phyloP scores from a whole-genome alignment of 2,329 filamentous ascomycete genomes.

The Fusarium haematococcum region DNA sequence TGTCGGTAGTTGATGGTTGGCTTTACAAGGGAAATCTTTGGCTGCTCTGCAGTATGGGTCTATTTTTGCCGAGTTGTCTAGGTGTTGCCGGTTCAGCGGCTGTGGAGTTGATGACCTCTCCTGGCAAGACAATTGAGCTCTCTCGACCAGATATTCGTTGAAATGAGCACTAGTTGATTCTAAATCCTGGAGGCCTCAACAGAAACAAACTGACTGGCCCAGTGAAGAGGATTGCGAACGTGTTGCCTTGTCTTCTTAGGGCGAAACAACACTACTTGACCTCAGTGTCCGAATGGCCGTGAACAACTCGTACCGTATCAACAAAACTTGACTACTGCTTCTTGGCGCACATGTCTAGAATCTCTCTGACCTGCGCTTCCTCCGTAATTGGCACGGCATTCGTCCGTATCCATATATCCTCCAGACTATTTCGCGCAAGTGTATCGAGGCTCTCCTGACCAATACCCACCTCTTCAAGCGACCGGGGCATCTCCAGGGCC shows the following conservation, averaged over 20 bases:
- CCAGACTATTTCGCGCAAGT: constrained; percentile 62
- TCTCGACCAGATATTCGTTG: not conserved
- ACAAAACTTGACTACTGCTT: not conserved
- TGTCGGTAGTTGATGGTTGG: not conserved
- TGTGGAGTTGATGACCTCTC: too few species aligned
- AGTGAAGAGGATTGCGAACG: not conserved
- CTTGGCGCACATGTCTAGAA: constrained; percentile 56
- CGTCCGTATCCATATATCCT: constrained; percentile 61
- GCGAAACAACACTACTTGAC: not conserved
- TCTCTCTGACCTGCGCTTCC: constrained; percentile 63
- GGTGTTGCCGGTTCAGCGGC: not conserved
- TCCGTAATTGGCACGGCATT: constrained; percentile 62
- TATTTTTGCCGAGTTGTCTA: not conserved
- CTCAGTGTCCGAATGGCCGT: not conserved
- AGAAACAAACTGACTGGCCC: not conserved
- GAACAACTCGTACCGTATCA: not conserved
- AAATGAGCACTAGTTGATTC: not conserved
- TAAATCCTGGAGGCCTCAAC: too few species aligned
- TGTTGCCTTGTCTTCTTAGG: not conserved
- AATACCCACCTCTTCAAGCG: constrained; percentile 63
- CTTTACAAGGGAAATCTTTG: not conserved
- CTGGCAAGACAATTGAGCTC: not conserved
- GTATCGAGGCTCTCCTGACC: constrained; percentile 58
- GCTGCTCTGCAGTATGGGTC: not conserved
- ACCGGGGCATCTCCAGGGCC: constrained; percentile 65